phyloP scores from a whole-genome alignment of 495 filamentous ascomycete genomes.

The Aspergillus bertholletiae region DNA sequence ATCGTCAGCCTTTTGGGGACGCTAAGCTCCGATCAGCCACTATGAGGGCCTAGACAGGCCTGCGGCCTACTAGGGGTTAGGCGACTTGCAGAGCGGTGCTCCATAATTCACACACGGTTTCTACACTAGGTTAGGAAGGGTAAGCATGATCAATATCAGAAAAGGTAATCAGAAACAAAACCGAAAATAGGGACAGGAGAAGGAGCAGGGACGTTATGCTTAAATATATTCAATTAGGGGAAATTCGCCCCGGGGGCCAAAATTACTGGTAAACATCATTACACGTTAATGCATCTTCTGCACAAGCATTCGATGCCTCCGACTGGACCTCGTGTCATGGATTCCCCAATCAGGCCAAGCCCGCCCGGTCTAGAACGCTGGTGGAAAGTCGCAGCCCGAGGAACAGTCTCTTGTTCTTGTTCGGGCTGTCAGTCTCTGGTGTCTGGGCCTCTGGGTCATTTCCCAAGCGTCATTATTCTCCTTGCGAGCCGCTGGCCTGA shows the following conservation, averaged over 20 bases:
- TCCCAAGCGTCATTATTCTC: conserved; percentile 13
- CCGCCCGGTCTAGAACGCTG: conserved; percentile 23
- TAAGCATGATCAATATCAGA: neutral
- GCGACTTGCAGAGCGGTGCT: neutral
- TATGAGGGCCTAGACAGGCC: conserved; percentile 23
- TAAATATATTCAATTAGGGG: neutral
- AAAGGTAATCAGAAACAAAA: too few species aligned
- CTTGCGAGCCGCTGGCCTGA: neutral
- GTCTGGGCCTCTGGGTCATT: conserved; percentile 14
- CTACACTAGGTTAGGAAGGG: neutral
- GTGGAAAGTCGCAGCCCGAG: conserved; percentile 21
- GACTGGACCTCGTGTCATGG: conserved; percentile 22
- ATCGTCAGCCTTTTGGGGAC: conserved; percentile 4
- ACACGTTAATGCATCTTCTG: neutral
- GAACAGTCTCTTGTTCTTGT: conserved; percentile 4
- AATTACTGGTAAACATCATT: neutral
- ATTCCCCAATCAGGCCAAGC: conserved; percentile 20
- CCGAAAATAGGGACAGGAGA: neutral
- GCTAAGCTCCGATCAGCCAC: conserved; percentile 21
- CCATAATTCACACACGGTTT: neutral
- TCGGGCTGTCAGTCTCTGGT: conserved; percentile 7
- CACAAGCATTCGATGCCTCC: conserved; percentile 5
- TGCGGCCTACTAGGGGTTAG: conserved; percentile 6
- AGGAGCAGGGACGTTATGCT: neutral
- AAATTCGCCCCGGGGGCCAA: too few species aligned